Evolutionary conservation across 106 monocot genomes (phyloP).

Genomic region (Dendrobium catenatum): DNA sequence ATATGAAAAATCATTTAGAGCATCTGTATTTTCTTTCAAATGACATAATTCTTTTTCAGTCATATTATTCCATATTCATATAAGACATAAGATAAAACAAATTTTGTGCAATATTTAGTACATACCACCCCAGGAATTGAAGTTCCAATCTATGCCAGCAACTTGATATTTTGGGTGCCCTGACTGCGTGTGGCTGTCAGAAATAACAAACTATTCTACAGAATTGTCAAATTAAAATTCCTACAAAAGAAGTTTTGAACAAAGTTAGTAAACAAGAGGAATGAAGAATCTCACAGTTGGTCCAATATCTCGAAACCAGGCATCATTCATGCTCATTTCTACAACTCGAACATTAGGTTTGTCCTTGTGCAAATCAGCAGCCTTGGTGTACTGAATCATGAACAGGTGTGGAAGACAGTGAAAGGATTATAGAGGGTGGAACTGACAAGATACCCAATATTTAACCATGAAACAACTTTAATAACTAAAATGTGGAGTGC

Average conservation of each 20-base stretch:
- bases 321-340: constrained; percentile 99
- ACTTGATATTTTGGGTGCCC: constrained; percentile 22
- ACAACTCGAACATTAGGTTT: constrained; percentile 58
- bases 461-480: neutral
- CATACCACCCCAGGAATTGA: constrained; percentile 97
- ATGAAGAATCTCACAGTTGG: constrained; percentile 58
- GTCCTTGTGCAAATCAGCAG: constrained; percentile 22
- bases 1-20: neutral
- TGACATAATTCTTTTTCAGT: neutral
- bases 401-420: constrained; percentile 1
- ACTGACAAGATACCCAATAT: neutral
- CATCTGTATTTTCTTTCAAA: neutral
- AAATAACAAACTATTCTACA: constrained; percentile 62
- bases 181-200: constrained; percentile 23
- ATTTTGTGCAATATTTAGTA: neutral
- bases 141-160: constrained; percentile 94
- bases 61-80: neutral
- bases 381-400: constrained; percentile 52
- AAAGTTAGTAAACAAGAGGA: neutral
- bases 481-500: neutral
- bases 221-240: constrained; percentile 9
- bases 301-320: constrained; percentile 96
- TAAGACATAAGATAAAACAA: neutral
- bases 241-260: neutral
- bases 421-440: neutral